Percentiles rank a stretch among this genome's conserved stretches.
phyloP scores from a whole-genome alignment of 1,284 basidiomycete genomes.

The Fistulina hepatica region DNA sequence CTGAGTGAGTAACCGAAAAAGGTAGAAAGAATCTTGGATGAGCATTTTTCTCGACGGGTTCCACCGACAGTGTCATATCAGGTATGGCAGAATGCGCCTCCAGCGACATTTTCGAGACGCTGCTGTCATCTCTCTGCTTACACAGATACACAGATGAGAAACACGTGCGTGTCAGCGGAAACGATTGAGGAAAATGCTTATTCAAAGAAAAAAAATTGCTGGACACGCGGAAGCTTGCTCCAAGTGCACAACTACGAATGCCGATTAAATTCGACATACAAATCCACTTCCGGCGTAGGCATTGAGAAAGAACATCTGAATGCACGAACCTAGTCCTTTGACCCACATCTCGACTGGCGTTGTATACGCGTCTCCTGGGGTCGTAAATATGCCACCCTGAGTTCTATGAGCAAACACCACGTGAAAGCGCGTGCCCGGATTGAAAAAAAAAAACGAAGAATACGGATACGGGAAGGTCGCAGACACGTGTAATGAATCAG shows the following conservation, averaged over 20 bases:
- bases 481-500: constrained; percentile 8
- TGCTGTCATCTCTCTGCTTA: no score
- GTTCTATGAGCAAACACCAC: no score
- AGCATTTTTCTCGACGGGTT: no score
- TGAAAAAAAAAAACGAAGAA: constrained; percentile 8
- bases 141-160: no score
- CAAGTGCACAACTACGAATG: constrained; percentile 20
- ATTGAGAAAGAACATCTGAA: constrained; percentile 6
- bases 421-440: constrained; percentile 1
- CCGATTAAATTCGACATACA: constrained; percentile 16
- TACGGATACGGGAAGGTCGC: constrained; percentile 3
- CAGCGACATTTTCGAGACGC: no score
- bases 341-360: constrained; percentile 82
- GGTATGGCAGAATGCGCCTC: no score
- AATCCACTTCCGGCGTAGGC: no score
- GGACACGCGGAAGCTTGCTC: no score
- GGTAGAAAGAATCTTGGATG: no score
- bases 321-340: constrained; percentile 60
- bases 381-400: constrained; percentile 74
- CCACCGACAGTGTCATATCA: no score
- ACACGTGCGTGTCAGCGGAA: constrained; percentile 8
- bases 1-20: no score
- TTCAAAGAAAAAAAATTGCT: no score
- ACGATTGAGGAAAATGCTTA: constrained; percentile 4
- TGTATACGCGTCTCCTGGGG: constrained; percentile 72